Evolutionary conservation across 2,329 filamentous ascomycete species (phyloP).

Genomic region (Arthrobotrys conoides): DNA sequence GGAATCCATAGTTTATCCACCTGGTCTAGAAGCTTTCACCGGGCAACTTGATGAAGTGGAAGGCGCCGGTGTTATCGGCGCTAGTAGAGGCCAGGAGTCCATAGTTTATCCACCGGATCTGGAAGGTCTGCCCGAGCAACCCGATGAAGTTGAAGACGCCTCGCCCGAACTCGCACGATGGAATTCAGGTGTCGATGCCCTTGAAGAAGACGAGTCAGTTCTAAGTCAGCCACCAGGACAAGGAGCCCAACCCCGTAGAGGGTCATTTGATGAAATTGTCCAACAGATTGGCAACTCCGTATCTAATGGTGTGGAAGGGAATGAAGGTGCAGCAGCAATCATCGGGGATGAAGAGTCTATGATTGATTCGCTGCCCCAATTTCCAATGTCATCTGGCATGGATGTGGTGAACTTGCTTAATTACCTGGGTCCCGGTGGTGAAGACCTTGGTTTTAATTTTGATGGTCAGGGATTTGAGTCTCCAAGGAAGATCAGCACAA

Average conservation of each 20-base stretch:
- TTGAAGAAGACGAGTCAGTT: neutral
- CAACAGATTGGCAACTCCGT: slow-evolving; percentile 2
- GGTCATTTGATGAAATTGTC: slow-evolving; percentile 6
- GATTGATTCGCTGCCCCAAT: neutral
- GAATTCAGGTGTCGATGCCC: neutral
- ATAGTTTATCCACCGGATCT: too few species aligned
- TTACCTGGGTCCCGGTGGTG: neutral
- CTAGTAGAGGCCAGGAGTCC: neutral
- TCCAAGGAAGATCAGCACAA: neutral
- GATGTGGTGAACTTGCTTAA: neutral
- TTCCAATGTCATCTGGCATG: slow-evolving; percentile 2
- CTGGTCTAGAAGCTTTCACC: neutral
- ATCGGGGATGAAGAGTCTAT: neutral
- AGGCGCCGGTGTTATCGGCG: neutral
- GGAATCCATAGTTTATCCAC: too few species aligned
- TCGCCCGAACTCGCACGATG: neutral
- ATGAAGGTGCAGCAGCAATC: neutral
- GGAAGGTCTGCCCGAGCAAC: neutral
- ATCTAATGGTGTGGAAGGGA: neutral
- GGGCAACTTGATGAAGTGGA: neutral
- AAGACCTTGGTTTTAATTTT: neutral
- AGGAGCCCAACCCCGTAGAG: neutral
- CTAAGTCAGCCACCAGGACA: neutral
- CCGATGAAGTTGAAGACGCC: neutral
- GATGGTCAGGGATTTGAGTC: neutral